Conservation (phyloP, 169 alveolate species). For the Plasmodium vinckei region DNA sequence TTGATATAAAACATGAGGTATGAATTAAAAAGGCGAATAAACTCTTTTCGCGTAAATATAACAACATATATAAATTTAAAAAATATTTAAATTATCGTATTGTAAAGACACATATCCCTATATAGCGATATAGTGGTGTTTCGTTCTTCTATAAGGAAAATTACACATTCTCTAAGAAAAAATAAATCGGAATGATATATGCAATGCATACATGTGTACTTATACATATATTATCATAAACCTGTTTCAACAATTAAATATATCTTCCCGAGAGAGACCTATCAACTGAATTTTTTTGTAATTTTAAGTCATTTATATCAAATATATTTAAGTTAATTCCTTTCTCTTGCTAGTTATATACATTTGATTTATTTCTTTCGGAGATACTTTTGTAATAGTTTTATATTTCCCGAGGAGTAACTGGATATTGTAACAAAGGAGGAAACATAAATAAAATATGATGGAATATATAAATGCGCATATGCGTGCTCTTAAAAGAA, state of each 20-base stretch:
- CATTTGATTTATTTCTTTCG: constrained; percentile 29
- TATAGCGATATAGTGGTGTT: constrained; percentile 86
- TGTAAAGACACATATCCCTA: constrained; percentile 87
- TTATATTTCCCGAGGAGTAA: constrained; percentile 34
- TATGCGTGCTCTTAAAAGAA: too few relatives aligned
- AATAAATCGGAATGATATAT: background rate
- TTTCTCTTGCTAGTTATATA: constrained; percentile 28
- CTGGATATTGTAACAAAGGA: constrained; percentile 3
- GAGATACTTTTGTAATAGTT: constrained; percentile 35
- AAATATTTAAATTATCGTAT: constrained; percentile 58
- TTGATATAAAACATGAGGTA: too few relatives aligned
- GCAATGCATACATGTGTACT: background rate
- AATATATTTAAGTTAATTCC: constrained; percentile 37
- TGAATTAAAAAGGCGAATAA: background rate
- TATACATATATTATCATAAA: constrained; percentile 2
- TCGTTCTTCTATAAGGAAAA: constrained; percentile 82
- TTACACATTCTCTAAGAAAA: constrained; percentile 81
- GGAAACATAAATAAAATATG: background rate
- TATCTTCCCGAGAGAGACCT: constrained; percentile 46
- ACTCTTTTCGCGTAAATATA: background rate
- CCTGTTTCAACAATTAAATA: background rate
- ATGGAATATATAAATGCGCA: background rate
- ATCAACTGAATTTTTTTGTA: constrained; percentile 16
- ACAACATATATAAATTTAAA: background rate
- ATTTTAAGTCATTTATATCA: constrained; percentile 46